A percentile compares a stretch with the other conserved stretches of the same genome.
Conservation (phyloP, 768 basidiomycete species). For the Lactifluus subvellereus region DNA sequence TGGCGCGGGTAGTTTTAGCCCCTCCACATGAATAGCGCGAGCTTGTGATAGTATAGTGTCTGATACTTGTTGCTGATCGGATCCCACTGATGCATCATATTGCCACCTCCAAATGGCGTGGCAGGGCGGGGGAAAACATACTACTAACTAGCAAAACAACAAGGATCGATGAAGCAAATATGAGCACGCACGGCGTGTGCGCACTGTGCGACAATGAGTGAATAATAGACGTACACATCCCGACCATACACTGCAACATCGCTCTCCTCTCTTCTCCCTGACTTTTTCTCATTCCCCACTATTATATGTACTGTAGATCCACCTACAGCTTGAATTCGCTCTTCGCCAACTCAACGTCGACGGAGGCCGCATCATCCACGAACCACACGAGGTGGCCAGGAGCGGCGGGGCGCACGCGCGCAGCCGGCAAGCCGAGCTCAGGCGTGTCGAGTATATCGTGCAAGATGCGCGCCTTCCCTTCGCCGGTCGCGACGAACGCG, state of each 20-base stretch:
- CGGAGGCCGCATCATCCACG: conserved; percentile 77
- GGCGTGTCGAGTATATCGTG: conserved; percentile 71
- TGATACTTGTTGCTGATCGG: not conserved
- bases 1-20: not conserved
- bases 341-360: conserved; percentile 52
- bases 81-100: not conserved
- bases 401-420: conserved; percentile 66
- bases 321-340: conserved; percentile 52
- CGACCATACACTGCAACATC: not conserved
- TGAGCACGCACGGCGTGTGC: conserved; percentile 17
- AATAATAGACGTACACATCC: conserved; percentile 8
- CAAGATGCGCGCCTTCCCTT: conserved; percentile 73
- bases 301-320: too few species aligned
- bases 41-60: not conserved
- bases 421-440: conserved; percentile 73
- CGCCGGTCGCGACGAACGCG: conserved; percentile 85
- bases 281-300: not conserved
- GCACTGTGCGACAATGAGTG: not conserved
- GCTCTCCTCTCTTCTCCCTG: not conserved
- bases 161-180: conserved; percentile 1
- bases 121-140: not conserved
- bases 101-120: not conserved
- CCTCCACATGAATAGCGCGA: not conserved
- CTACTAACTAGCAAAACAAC: not conserved
- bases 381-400: conserved; percentile 95